Conservation (phyloP, 345 rosid genomes). For the Noccaea bulbosa region DNA sequence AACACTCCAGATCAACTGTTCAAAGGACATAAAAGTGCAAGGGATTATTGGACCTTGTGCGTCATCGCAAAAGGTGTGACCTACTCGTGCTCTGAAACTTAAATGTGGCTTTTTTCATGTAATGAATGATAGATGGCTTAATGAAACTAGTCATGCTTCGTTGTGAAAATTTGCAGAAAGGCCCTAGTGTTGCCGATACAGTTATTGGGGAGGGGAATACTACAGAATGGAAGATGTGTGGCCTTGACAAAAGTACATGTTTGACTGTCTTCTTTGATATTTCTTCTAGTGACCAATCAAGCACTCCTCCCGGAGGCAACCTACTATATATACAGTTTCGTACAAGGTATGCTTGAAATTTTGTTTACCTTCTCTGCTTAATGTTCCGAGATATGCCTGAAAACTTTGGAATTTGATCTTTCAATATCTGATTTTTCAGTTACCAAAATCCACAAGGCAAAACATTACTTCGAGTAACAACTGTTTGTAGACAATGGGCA, state of each 20-base stretch:
- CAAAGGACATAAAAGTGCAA: slow-evolving; percentile 94
- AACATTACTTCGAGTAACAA: slow-evolving; percentile 78
- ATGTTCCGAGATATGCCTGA: slow-evolving; percentile 2
- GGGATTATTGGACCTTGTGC: slow-evolving; percentile 97
- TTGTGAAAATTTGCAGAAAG: slow-evolving; percentile 74
- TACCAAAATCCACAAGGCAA: slow-evolving; percentile 80
- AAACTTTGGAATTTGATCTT: slow-evolving; percentile 34
- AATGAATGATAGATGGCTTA: slow-evolving; percentile 14
- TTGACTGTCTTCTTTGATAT: slow-evolving; percentile 92
- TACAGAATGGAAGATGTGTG: slow-evolving; percentile 95
- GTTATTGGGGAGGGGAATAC: slow-evolving; percentile 92
- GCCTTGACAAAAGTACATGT: slow-evolving; percentile 94
- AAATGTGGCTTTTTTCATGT: not conserved
- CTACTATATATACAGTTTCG: slow-evolving; percentile 88
- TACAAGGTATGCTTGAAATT: slow-evolving; percentile 60
- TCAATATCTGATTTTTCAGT: slow-evolving; percentile 53
- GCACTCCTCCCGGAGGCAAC: slow-evolving; percentile 67
- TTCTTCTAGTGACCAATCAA: slow-evolving; percentile 74
- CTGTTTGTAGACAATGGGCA: slow-evolving; percentile 82
- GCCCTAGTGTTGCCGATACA: slow-evolving; percentile 82
- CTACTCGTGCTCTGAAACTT: slow-evolving; percentile 16
- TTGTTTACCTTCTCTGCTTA: not conserved
- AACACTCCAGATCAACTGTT: slow-evolving; percentile 77
- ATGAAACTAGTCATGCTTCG: slow-evolving; percentile 6
- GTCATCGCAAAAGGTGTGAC: slow-evolving; percentile 84